Percentiles rank a stretch among this genome's conserved stretches.
Conservation (phyloP, 1,284 basidiomycete species). For the Malassezia globosa region DNA sequence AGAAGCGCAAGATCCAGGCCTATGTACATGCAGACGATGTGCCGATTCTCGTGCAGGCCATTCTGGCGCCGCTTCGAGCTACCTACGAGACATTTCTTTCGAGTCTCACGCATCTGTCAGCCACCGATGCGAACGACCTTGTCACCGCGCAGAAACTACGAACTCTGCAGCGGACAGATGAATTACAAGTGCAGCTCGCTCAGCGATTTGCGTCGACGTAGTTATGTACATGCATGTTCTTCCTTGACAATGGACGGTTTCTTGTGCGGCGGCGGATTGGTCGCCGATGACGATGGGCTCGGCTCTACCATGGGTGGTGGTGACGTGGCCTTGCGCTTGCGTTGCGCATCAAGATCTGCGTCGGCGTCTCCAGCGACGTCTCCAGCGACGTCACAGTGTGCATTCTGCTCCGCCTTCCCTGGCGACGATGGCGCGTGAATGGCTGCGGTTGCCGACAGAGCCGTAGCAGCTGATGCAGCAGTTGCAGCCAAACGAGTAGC, state of each 20-base stretch:
- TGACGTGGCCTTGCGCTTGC: conserved; percentile 6
- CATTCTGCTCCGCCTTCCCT: too few species aligned
- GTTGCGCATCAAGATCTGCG: neutral
- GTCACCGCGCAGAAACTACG: neutral
- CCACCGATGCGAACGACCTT: neutral
- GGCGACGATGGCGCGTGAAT: too few species aligned
- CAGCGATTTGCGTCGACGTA: neutral
- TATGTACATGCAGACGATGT: neutral
- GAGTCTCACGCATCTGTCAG: neutral
- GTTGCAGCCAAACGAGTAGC: neutral
- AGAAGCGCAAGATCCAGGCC: neutral
- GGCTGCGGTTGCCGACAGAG: neutral
- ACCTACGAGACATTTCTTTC: neutral
- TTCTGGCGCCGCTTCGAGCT: neutral
- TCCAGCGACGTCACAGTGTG: too few species aligned
- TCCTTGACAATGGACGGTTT: neutral
- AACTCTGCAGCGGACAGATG: neutral
- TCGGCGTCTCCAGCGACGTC: neutral
- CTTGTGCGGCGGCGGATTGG: neutral
- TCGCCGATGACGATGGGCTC: too few species aligned
- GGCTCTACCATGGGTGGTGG: neutral
- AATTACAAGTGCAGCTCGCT: neutral
- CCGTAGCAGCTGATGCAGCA: neutral
- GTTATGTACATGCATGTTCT: conserved; percentile 3
- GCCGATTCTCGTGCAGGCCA: neutral